Evolutionary conservation across 257 asterid genomes (phyloP).

Genomic region (Verbascum thapsus): DNA sequence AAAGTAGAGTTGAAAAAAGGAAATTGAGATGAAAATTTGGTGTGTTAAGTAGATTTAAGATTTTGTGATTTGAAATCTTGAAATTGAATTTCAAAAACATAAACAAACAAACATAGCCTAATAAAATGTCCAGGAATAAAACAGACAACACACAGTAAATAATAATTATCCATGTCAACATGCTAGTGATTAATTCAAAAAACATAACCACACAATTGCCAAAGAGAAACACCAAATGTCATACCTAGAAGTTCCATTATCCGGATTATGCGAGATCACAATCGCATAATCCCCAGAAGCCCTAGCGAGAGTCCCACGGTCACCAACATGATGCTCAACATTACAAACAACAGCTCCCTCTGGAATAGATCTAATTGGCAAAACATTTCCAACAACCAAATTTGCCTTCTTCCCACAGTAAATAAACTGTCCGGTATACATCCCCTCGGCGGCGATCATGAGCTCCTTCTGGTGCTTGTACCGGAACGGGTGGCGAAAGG

Average conservation of each 20-base stretch:
- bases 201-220: too few species aligned
- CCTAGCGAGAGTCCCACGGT: slow-evolving; percentile 59
- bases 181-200: neutral
- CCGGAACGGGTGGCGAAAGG: slow-evolving; percentile 67
- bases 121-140: too few species aligned
- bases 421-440: slow-evolving; percentile 56
- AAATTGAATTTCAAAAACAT: too few species aligned
- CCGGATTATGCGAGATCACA: slow-evolving; percentile 54
- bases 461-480: slow-evolving; percentile 67
- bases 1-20: too few species aligned
- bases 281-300: slow-evolving; percentile 61
- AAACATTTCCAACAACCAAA: slow-evolving; percentile 50
- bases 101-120: too few species aligned
- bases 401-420: slow-evolving; percentile 63
- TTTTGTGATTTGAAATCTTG: too few species aligned
- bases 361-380: slow-evolving; percentile 52
- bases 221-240: neutral
- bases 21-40: too few species aligned
- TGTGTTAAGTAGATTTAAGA: too few species aligned
- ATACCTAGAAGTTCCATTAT: slow-evolving; percentile 55
- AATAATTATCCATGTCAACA: too few species aligned
- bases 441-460: slow-evolving; percentile 61
- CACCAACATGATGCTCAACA: slow-evolving; percentile 60
- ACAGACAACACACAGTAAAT: neutral
- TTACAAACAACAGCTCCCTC: slow-evolving; percentile 63